Evolutionary conservation across 2,329 filamentous ascomycete species (phyloP), one percentile per base, ranked within the genome.

Genomic region (Cordyceps sp.): DNA sequence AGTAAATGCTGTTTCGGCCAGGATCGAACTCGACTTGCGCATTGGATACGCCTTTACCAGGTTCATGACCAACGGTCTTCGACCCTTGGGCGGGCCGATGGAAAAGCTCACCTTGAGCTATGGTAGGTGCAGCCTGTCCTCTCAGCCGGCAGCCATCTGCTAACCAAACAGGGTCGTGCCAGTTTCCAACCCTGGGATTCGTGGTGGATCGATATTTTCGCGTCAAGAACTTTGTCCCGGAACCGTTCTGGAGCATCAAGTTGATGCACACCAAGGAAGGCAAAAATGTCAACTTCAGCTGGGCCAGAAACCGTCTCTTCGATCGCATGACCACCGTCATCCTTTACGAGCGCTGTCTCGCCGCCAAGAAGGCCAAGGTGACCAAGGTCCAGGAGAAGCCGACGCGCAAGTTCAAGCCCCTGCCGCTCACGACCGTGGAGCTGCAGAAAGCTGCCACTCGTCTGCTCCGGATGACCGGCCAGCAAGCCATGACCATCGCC

Each of bases 191-290:
- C 0, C 64, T 98, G 5, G 90, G 90, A 0, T 98, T 98, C 42
- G 88, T 98, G 2, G 90, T 98, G 6, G 90, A 98, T 53, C 74
- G 88, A 30, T 98, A 96, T 52, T 83, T 93, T 45, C 76, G 82
- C 31, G 90, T 98, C 32, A 77, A 83, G 39, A 93, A 93, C 44
- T 98, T 98, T 52, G 75, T 90, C 1, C 80, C 88, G 0, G 90
- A 98, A 49, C 62, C 71, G 0, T 98, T 96, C 53, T 98, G 90
- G 90, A 69, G 70, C 37, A 93, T 98, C 60, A 88, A 78, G 43
- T 66, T 98, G 25, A 74, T 73, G 46, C 81, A 94, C 45, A 69
- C 64, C 26, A 77, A 82, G 32, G 78, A 93, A 24, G 64, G 69
- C 4, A 82, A 85, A 34, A 76, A 78, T 32, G 85, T 90, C 39